Evolutionary conservation across 345 rosid species (phyloP).

Genomic region (Brassica cretica): DNA sequence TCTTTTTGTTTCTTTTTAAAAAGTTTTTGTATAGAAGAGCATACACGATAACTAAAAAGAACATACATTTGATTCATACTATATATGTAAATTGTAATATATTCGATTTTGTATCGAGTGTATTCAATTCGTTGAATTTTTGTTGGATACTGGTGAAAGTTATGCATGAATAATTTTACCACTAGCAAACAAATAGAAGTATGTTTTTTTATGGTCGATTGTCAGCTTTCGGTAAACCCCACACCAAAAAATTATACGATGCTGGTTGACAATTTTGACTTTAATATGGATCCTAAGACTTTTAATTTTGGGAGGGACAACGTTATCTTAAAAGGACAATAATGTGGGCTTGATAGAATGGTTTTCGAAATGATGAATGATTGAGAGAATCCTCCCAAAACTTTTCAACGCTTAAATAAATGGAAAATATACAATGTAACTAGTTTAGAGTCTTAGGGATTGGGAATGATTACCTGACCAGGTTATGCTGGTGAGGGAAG

Average conservation of each 20-base stretch:
- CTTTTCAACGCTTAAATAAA: not conserved
- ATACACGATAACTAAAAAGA: not conserved
- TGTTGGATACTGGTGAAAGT: not conserved
- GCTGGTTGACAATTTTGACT: not conserved
- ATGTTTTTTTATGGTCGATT: not conserved
- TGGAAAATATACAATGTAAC: not conserved
- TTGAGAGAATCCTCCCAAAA: not conserved
- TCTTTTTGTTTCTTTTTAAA: not conserved
- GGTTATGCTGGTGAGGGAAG: conserved; percentile 1
- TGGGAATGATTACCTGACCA: not conserved
- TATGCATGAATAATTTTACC: not conserved
- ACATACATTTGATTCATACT: not conserved
- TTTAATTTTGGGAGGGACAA: not conserved
- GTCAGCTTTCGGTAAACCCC: not conserved
- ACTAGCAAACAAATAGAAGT: not conserved
- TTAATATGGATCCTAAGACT: not conserved
- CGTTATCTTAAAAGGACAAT: not conserved
- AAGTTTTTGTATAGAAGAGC: not conserved
- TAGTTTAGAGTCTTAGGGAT: not conserved
- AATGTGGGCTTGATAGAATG: not conserved
- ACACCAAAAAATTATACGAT: not conserved
- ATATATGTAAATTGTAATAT: not conserved
- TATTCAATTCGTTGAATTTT: not conserved
- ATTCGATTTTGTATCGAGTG: not conserved
- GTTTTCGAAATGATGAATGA: not conserved